Evolutionary conservation across 352 stramenopile species (phyloP).

Genomic region (Phytophthora ohioensis): DNA sequence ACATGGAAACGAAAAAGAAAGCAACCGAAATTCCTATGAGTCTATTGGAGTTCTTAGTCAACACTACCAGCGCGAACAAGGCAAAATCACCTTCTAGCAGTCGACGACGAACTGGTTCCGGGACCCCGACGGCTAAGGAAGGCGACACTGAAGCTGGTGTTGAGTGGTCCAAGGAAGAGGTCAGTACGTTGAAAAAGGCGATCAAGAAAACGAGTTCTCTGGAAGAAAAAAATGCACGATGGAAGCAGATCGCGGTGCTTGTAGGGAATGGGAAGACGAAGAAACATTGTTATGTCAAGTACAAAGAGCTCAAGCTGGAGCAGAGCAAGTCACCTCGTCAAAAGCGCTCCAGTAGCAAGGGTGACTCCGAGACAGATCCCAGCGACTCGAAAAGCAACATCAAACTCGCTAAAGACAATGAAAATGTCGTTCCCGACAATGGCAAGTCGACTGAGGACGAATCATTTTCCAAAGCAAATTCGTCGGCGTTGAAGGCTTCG

Average conservation of each 20-base stretch:
- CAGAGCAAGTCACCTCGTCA: constrained; percentile 46
- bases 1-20: constrained; percentile 64
- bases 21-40: constrained; percentile 9
- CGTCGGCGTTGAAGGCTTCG: neutral
- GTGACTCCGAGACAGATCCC: neutral
- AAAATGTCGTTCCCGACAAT: constrained; percentile 5
- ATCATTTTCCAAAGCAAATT: constrained; percentile 6
- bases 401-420: constrained; percentile 1
- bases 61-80: constrained; percentile 23
- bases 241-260: constrained; percentile 69
- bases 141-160: constrained; percentile 31
- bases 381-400: neutral
- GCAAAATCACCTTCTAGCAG: constrained; percentile 11
- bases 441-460: constrained; percentile 9
- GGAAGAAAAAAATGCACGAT: constrained; percentile 78
- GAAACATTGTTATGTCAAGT: constrained; percentile 87
- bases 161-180: constrained; percentile 68
- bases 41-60: constrained; percentile 67
- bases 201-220: constrained; percentile 74
- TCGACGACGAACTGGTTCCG: constrained; percentile 8
- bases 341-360: constrained; percentile 24
- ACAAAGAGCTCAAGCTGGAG: constrained; percentile 84
- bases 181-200: constrained; percentile 66
- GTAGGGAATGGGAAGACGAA: constrained; percentile 76
- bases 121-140: constrained; percentile 18